Conservation (phyloP, 2,329 filamentous ascomycete genomes). For the Lasiodiplodia sp. region DNA sequence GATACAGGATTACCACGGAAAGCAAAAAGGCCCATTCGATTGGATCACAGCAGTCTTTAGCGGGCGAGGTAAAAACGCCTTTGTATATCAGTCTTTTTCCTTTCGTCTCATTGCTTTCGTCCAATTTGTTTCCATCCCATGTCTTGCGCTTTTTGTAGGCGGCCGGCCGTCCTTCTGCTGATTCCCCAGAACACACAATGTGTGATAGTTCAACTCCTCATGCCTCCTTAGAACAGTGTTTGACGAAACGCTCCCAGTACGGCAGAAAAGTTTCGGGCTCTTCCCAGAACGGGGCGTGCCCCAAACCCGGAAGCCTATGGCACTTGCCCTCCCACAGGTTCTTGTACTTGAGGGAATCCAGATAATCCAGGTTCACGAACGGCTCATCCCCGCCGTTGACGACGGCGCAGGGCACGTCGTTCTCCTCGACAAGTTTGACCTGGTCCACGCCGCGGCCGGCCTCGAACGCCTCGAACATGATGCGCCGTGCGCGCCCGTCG, state of each 20-base stretch:
- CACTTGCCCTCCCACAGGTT: slow-evolving; percentile 41
- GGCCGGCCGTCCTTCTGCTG: not conserved
- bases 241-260: slow-evolving; percentile 32
- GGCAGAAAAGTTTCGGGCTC: slow-evolving; percentile 30
- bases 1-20: slow-evolving; percentile 23
- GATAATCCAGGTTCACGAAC: slow-evolving; percentile 43
- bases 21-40: slow-evolving; percentile 19
- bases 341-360: slow-evolving; percentile 39
- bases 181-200: not conserved
- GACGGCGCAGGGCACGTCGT: slow-evolving; percentile 38
- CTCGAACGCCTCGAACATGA: slow-evolving; percentile 38
- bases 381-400: slow-evolving; percentile 43
- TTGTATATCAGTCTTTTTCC: slow-evolving; percentile 25
- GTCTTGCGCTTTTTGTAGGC: not conserved
- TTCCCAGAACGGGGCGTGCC: slow-evolving; percentile 45
- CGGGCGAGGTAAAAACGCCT: slow-evolving; percentile 18
- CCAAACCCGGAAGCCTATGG: slow-evolving; percentile 37
- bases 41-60: slow-evolving; percentile 8
- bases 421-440: slow-evolving; percentile 34
- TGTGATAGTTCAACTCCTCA: not conserved
- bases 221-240: slow-evolving; percentile 23
- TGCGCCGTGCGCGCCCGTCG: slow-evolving; percentile 37
- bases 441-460: slow-evolving; percentile 37
- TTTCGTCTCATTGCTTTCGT: slow-evolving; percentile 4
- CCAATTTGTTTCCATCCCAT: not conserved